Percentiles rank a stretch among this genome's conserved stretches.
Conservation (phyloP, 345 rosid genomes). For the Hypericum perforatum region DNA sequence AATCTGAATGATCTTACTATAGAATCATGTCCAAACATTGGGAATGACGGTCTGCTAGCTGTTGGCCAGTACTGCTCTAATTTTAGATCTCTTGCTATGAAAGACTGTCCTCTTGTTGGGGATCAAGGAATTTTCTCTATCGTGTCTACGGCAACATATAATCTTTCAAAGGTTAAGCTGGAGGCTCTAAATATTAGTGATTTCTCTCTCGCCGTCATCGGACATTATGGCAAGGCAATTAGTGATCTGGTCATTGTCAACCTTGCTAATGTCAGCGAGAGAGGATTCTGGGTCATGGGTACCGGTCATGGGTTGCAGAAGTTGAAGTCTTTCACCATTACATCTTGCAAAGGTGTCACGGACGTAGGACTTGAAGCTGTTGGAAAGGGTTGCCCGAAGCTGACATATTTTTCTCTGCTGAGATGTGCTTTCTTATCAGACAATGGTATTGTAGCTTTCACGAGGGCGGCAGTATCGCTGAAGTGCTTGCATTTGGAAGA, state of each 20-base stretch:
- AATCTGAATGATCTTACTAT: constrained; percentile 57
- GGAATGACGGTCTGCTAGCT: constrained; percentile 66
- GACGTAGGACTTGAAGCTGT: constrained; percentile 69
- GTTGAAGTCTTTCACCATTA: constrained; percentile 46
- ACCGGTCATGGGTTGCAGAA: constrained; percentile 73
- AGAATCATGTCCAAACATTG: constrained; percentile 62
- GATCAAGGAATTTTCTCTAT: constrained; percentile 79
- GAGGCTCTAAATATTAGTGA: constrained; percentile 68
- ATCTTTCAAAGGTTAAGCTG: constrained; percentile 58
- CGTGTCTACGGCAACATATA: constrained; percentile 37
- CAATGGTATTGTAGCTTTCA: constrained; percentile 65
- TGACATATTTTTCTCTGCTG: constrained; percentile 43
- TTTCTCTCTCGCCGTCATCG: constrained; percentile 73
- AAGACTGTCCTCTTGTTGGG: constrained; percentile 62
- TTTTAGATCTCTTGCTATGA: constrained; percentile 60
- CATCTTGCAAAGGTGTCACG: constrained; percentile 65
- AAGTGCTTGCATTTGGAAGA: constrained; percentile 82
- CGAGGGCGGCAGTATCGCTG: constrained; percentile 48
- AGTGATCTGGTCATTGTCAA: constrained; percentile 54
- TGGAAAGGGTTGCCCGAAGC: constrained; percentile 76
- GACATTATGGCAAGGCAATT: constrained; percentile 72
- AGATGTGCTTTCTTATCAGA: constrained; percentile 61
- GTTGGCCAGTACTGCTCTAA: constrained; percentile 51
- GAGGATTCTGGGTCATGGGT: constrained; percentile 98
- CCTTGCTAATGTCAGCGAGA: constrained; percentile 56